Conservation (phyloP, 2,329 filamentous ascomycete genomes). For the Shiraia bambusicola region DNA sequence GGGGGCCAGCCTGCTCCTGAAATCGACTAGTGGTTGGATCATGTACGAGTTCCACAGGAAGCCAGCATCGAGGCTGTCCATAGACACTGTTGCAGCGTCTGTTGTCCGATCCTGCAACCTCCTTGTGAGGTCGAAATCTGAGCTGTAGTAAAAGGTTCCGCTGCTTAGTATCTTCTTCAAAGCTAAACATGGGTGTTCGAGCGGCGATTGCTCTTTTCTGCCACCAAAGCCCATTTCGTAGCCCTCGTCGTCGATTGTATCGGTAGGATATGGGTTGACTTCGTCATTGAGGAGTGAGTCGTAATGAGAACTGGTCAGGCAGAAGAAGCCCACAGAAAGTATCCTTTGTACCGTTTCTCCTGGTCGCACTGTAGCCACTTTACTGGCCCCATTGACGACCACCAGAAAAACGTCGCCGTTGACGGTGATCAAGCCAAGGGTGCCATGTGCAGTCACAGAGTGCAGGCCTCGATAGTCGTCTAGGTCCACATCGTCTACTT, state of each 20-base stretch:
- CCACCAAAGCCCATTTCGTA: conserved; percentile 52
- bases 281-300: conserved; percentile 70
- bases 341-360: conserved; percentile 91
- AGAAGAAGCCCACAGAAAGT: conserved; percentile 84
- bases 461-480: conserved; percentile 76
- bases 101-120: conserved; percentile 84
- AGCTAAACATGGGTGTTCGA: conserved; percentile 87
- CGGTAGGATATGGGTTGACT: conserved; percentile 57
- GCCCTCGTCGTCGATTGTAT: conserved; percentile 57
- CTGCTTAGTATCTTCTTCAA: conserved; percentile 90
- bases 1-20: conserved; percentile 76
- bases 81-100: conserved; percentile 77
- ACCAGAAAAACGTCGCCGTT: conserved; percentile 86
- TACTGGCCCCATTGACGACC: conserved; percentile 76
- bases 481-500: conserved; percentile 65
- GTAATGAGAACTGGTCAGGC: conserved; percentile 81
- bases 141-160: conserved; percentile 96
- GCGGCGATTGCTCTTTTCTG: conserved; percentile 66
- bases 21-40: conserved; percentile 89
- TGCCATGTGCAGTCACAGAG: conserved; percentile 76
- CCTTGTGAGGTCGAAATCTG: conserved; percentile 96
- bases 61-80: conserved; percentile 87
- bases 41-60: conserved; percentile 99
- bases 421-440: conserved; percentile 82
- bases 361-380: conserved; percentile 78